Percentiles rank a stretch among this genome's conserved stretches.
Evolutionary conservation across 2,329 filamentous ascomycete genomes (phyloP).

Genomic region (Trichoderma aggressivum): DNA sequence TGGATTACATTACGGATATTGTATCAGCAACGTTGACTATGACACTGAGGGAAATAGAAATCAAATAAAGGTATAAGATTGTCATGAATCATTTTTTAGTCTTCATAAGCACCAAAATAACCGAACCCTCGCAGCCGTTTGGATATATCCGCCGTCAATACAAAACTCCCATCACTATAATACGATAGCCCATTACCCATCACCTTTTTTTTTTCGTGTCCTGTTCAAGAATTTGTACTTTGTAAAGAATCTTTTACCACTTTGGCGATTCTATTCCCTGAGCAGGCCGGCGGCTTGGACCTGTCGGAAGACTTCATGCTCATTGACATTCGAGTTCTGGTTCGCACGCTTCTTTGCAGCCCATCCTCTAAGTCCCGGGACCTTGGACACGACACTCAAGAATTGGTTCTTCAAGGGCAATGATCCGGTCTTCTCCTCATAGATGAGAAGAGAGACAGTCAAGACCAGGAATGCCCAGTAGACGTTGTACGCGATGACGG

Average conservation of each 20-base stretch:
- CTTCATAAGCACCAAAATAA: neutral
- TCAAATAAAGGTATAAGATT: neutral
- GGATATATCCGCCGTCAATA: neutral
- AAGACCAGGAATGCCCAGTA: slow-evolving; percentile 64
- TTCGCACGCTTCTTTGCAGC: slow-evolving; percentile 6
- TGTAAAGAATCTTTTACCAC: neutral
- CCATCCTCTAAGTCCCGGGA: slow-evolving; percentile 5
- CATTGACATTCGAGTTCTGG: neutral
- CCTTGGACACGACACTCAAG: neutral
- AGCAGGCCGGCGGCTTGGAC: slow-evolving; percentile 14
- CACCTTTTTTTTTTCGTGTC: neutral
- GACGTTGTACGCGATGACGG: slow-evolving; percentile 80
- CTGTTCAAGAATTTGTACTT: neutral
- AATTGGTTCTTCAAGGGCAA: slow-evolving; percentile 12
- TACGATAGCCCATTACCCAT: neutral
- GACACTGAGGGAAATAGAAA: neutral
- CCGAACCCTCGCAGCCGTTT: neutral
- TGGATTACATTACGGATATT: neutral
- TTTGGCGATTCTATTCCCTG: neutral
- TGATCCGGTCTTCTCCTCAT: slow-evolving; percentile 12
- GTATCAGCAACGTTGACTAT: neutral
- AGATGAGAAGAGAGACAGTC: slow-evolving; percentile 9
- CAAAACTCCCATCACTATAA: neutral
- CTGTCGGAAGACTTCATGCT: slow-evolving; percentile 9
- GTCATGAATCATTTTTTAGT: neutral